Base-by-base conservation (phyloP, 2,329 filamentous ascomycete genomes). In the Alternaria sp. region DNA sequence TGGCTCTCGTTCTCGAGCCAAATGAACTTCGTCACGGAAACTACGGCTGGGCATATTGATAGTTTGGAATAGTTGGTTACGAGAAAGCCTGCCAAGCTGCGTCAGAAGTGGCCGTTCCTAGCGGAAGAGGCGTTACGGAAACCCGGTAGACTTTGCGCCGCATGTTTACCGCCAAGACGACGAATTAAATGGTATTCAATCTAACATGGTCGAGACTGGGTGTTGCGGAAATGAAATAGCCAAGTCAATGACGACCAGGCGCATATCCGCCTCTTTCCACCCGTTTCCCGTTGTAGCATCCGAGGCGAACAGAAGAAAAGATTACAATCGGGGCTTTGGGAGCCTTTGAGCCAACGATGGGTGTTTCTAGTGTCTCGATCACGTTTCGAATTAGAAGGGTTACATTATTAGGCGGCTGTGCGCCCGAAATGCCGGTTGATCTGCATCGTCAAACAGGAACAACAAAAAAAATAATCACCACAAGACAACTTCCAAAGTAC, bases 311-410 rank as follows among this genome's bases (percentile, higher is more conserved):
- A 38, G 18, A 18, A 54, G 36, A 45, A 36, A 54, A 56, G 18
- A 11, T 16, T 16, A 12, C 28, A 9, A 38, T 4, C 27, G 45
- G 41, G 60, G 43, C 34, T 28, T 43, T 20, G 18, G 25, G 25
- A 5, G 36, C 2, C 20, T n/a, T n/a, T 22, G 14, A 53, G 38
- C 44, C 27, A 44, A 46, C 20, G 14, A 14, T 43, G 8, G 32
- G 25, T 5, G 45, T 34, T 55, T 48, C 28, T 52, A 34, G 28
- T 38, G 7, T 34, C 45, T 57, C 52, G 34, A 50, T 14, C 41
- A 30, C 53, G 66, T 66, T 68, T 66, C 59, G 48, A 36, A 65
- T 65, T 60, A 22, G n/a, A 55, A 38, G 10, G 9, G 16, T 11
- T 25, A 25, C 32, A 32, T 34, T 20, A 10, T 2, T 3, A 51